Percentiles rank a stretch among this genome's conserved stretches.
Evolutionary conservation across 345 rosid genomes (phyloP).

Genomic region (Boechera divaricarpa): DNA sequence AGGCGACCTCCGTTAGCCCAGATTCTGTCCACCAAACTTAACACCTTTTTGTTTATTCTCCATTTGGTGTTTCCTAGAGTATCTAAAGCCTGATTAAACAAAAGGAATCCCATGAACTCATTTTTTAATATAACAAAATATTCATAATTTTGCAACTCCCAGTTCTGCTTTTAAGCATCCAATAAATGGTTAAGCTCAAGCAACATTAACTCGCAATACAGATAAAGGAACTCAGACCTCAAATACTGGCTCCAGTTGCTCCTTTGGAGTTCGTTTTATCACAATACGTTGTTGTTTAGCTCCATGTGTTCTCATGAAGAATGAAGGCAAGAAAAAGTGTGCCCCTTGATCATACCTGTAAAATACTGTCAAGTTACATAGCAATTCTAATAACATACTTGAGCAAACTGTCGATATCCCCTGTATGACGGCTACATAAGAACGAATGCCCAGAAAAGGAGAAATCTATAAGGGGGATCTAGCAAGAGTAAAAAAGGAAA

Average conservation of each 20-base stretch:
- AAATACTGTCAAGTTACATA: slow-evolving; percentile 42
- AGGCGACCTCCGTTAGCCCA: slow-evolving; percentile 91
- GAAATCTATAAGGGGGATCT: slow-evolving; percentile 4
- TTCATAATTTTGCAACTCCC: slow-evolving; percentile 13
- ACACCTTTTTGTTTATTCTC: slow-evolving; percentile 84
- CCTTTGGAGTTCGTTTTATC: slow-evolving; percentile 63
- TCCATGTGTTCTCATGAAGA: slow-evolving; percentile 93
- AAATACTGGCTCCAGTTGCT: slow-evolving; percentile 72
- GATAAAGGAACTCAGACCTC: slow-evolving; percentile 61
- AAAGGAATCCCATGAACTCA: slow-evolving; percentile 34
- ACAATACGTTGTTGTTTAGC: slow-evolving; percentile 77
- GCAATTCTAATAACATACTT: slow-evolving; percentile 35
- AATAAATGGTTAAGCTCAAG: slow-evolving; percentile 26
- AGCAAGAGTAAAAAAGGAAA: slow-evolving; percentile 19
- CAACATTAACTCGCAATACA: slow-evolving; percentile 17
- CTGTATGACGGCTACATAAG: slow-evolving; percentile 18
- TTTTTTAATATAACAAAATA: slow-evolving; percentile 19
- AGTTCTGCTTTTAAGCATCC: slow-evolving; percentile 10
- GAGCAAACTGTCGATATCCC: slow-evolving; percentile 11
- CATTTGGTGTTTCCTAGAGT: slow-evolving; percentile 95
- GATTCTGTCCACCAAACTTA: slow-evolving; percentile 84
- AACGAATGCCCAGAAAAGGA: slow-evolving; percentile 26
- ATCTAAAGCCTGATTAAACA: slow-evolving; percentile 78
- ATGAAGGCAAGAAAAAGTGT: slow-evolving; percentile 83
- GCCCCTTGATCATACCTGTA: slow-evolving; percentile 88